phyloP scores from a whole-genome alignment of 192 early-diverging fungal species.

The Mortierella claussenii region DNA sequence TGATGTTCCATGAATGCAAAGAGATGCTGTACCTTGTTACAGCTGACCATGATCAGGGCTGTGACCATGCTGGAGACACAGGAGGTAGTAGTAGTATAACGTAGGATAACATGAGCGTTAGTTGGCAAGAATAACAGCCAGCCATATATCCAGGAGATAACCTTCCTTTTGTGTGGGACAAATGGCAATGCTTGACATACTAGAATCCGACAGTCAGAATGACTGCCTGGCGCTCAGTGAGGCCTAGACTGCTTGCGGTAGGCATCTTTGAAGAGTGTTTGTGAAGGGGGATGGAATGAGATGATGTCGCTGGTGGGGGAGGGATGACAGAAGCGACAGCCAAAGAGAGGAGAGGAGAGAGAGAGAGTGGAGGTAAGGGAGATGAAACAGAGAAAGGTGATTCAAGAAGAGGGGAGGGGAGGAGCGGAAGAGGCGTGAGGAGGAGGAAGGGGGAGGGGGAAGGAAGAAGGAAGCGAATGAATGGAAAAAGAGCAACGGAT shows the following conservation, averaged over 20 bases:
- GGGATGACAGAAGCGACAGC: neutral
- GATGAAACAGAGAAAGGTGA: neutral
- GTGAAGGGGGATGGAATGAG: neutral
- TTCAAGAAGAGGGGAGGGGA: neutral
- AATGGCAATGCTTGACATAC: no score
- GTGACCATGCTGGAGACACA: conserved; percentile 48
- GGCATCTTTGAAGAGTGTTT: neutral
- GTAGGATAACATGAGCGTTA: no score
- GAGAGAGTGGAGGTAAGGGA: neutral
- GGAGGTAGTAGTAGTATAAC: no score
- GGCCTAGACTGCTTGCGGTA: conserved; percentile 17
- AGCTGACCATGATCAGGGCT: conserved; percentile 55
- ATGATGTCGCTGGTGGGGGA: neutral
- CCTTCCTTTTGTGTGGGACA: no score
- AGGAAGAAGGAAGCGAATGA: neutral
- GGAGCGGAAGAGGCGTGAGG: neutral
- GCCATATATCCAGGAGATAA: no score
- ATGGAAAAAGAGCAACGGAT: neutral
- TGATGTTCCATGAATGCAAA: neutral
- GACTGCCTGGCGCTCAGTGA: conserved; percentile 44
- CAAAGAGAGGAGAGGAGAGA: conserved; percentile 1
- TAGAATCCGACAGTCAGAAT: conserved; percentile 53
- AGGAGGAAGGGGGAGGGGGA: conserved; percentile 3
- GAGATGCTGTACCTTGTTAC: conserved; percentile 52
- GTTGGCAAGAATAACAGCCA: no score